Percentiles rank a stretch among this genome's conserved stretches.
Conservation (phyloP, 2,329 filamentous ascomycete genomes). For the Colletotrichum caudatum region DNA sequence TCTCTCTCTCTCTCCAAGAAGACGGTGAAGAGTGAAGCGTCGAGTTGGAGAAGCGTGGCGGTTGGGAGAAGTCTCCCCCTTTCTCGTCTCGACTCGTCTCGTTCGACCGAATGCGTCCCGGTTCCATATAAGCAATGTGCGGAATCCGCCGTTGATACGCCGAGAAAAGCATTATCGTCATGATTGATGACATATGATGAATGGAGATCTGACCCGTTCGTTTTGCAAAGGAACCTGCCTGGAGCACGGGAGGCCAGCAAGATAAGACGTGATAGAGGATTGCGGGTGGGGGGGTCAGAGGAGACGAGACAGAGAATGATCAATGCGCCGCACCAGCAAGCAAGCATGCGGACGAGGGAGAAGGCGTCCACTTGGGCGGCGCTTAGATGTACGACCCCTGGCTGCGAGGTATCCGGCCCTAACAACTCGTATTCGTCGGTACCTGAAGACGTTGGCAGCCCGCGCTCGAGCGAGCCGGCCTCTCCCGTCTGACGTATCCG, state of each 20-base stretch:
- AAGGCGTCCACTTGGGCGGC: slow-evolving; percentile 28
- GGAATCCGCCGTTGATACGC: slow-evolving; percentile 13
- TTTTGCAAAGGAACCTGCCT: slow-evolving; percentile 23
- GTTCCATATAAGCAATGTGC: background rate
- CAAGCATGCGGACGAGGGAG: slow-evolving; percentile 23
- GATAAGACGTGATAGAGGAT: slow-evolving; percentile 42
- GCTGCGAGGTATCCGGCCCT: slow-evolving; percentile 29
- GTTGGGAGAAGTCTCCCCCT: background rate
- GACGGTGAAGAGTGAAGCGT: background rate
- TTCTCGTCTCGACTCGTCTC: background rate
- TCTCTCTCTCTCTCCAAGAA: slow-evolving; percentile 4
- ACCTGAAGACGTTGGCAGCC: slow-evolving; percentile 15
- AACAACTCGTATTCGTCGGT: slow-evolving; percentile 38
- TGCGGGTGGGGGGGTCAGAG: slow-evolving; percentile 30
- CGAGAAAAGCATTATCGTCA: background rate
- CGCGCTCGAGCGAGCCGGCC: slow-evolving; percentile 1
- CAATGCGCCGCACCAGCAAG: slow-evolving; percentile 31
- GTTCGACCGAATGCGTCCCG: slow-evolving; percentile 5
- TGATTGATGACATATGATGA: slow-evolving; percentile 35
- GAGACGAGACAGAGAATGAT: slow-evolving; percentile 39
- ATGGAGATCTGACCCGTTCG: slow-evolving; percentile 20
- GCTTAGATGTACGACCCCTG: slow-evolving; percentile 33
- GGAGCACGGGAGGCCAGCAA: slow-evolving; percentile 39
- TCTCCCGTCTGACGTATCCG: slow-evolving; percentile 9
- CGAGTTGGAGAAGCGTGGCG: slow-evolving; percentile 4